These are phyloP conservation scores for Auriscalpium vulgare DNA, from an alignment of 768 basidiomycete genomes.

Conservation along the genomic window DNA sequence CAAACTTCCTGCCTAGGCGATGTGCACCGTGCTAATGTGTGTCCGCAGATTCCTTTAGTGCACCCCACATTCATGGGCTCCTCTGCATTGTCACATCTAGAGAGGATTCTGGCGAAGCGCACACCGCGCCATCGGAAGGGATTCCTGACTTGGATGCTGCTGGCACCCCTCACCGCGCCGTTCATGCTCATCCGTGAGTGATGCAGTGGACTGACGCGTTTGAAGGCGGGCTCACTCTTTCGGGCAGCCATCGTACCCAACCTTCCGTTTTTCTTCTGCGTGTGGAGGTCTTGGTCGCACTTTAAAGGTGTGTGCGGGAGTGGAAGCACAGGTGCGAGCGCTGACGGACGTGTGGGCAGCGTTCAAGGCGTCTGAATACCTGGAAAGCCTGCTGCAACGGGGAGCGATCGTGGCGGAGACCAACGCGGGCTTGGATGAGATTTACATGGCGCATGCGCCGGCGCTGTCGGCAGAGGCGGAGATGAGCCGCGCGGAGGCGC, in stretches of 20 bases:
- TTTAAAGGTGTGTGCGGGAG: slow-evolving; percentile 47
- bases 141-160: slow-evolving; percentile 55
- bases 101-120: slow-evolving; percentile 41
- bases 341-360: slow-evolving; percentile 30
- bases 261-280: slow-evolving; percentile 79
- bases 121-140: slow-evolving; percentile 60
- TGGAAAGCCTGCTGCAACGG: slow-evolving; percentile 49
- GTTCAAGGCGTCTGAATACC: slow-evolving; percentile 62
- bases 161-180: slow-evolving; percentile 69
- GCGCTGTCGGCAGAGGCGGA: neutral
- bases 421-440: slow-evolving; percentile 43
- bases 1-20: neutral
- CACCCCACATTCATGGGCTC: slow-evolving; percentile 37
- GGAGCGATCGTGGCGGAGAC: slow-evolving; percentile 50
- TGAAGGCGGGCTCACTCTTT: no score
- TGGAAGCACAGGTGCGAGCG: neutral
- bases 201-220: neutral
- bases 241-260: slow-evolving; percentile 69
- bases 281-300: slow-evolving; percentile 81
- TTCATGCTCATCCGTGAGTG: slow-evolving; percentile 68
- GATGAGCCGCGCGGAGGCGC: slow-evolving; percentile 5
- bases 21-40: no score
- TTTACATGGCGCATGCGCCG: slow-evolving; percentile 37
- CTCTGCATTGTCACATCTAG: slow-evolving; percentile 38
- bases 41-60: slow-evolving; percentile 45